These are phyloP conservation scores for Ocimum tenuiflorum DNA, from an alignment of 257 asterid species.

Conservation along the genomic window DNA sequence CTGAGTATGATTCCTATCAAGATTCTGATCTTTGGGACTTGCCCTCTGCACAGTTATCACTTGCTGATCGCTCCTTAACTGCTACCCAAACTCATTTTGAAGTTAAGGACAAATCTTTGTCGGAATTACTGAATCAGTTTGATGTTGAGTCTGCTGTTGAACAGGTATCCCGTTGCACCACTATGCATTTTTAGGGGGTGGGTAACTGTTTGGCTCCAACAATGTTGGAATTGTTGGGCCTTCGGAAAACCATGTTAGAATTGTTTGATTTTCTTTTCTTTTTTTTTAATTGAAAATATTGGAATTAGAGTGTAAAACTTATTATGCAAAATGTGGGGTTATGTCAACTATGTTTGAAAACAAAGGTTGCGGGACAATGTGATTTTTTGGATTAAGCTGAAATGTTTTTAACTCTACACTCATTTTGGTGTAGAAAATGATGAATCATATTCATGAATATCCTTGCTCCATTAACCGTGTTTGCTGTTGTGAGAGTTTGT, in stretches of 20 bases:
- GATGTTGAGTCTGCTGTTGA: slow-evolving; percentile 55
- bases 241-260: too few relatives aligned
- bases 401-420: background rate
- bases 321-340: background rate
- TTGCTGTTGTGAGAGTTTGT: background rate
- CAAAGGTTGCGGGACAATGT: background rate
- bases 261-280: background rate
- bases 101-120: slow-evolving; percentile 27
- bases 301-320: background rate
- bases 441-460: background rate
- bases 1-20: slow-evolving; percentile 61
- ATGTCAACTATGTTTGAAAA: background rate
- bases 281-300: background rate
- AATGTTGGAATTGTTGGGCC: too few relatives aligned
- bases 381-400: background rate
- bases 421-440: background rate
- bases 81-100: slow-evolving; percentile 21
- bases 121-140: slow-evolving; percentile 32
- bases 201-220: too few relatives aligned
- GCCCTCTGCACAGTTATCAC: slow-evolving; percentile 49
- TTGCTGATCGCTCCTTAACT: slow-evolving; percentile 11
- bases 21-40: slow-evolving; percentile 93
- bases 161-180: slow-evolving; percentile 36
- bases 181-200: background rate
- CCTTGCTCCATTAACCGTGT: background rate